Evolutionary conservation across 768 basidiomycete species (phyloP), one percentile per base, ranked within the genome.

Genomic region (Sporobolomyces phaffii): DNA sequence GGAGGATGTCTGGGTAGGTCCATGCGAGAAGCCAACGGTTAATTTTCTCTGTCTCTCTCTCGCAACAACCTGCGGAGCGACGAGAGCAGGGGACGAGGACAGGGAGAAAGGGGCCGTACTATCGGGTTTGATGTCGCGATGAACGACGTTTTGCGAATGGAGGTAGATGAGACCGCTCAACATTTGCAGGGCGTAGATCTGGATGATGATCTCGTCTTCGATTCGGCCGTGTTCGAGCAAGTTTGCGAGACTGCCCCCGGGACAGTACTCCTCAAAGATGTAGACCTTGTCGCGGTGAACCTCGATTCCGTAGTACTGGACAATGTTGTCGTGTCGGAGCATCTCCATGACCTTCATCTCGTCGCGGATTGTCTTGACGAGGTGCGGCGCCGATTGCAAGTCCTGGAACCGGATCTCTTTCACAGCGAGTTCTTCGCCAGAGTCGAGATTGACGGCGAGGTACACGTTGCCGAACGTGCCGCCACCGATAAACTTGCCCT

Each of bases 391-490:
- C 24, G 90, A 90, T 8, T 90, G 86, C 17, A 94, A 80, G 77
- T 97, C 94, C 76, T 93, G 91, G 77, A 93, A 94, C 65, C 91
- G 91, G 77, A 98, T 91, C 80, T 98, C 96, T 80, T 99, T 99
- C 74, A 97, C 96, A 13, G 96, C 96, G 92, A 99, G 97, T 67
- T 97, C 85, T 47, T 89, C 88, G 50, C 93, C 91, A 1, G 89
- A 87, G 76, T 98, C 96, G 61, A 98, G 82, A 77, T 98, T 98
- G 78, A 97, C 88, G 22, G 93, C 96, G 51, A 91, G 84, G 77
- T 98, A 99, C n/a, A 99, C 96, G n/a, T 90, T 94, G 26, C 96
- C 96, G 77, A 96, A 97, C 13, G 96, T 93, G 20, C 96, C 96
- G n/a, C 92, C 87, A 56, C 94, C 96, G 73, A 99, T 97, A 80